phyloP scores from a whole-genome alignment of 257 asterid genomes.

The Solanum paucissectum region DNA sequence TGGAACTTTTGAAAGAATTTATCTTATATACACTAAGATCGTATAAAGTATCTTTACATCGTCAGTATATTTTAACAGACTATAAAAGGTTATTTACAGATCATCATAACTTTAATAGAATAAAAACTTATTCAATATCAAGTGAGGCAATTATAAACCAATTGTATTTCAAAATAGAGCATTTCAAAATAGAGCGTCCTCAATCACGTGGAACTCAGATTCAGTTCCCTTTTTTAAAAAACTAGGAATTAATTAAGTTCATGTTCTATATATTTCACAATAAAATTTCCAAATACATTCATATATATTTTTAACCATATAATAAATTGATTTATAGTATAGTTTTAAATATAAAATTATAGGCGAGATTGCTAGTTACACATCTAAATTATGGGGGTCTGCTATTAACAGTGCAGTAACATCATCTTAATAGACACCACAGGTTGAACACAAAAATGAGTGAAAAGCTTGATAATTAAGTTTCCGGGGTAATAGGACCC shows the following conservation, averaged over 20 bases:
- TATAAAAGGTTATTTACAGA: background rate
- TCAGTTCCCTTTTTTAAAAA: background rate
- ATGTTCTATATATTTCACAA: background rate
- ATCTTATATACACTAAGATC: background rate
- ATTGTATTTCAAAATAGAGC: background rate
- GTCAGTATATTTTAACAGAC: background rate
- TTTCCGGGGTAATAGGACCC: background rate
- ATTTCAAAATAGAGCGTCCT: background rate
- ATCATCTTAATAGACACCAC: background rate
- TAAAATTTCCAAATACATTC: background rate
- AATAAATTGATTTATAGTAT: background rate
- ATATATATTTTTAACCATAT: background rate
- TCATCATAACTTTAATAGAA: background rate
- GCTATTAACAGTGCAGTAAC: background rate
- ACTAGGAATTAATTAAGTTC: background rate
- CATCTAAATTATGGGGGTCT: too few relatives aligned
- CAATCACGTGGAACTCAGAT: background rate
- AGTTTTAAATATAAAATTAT: background rate
- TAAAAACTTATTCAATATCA: background rate
- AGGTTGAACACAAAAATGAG: background rate
- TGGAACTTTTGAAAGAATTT: conserved; percentile 44
- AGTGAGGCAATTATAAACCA: background rate
- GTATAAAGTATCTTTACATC: background rate
- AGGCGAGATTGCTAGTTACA: background rate
- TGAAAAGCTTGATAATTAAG: background rate